These are phyloP conservation scores for Penicillium nucicola DNA, from an alignment of 495 filamentous ascomycete genomes.

Conservation along the genomic window DNA sequence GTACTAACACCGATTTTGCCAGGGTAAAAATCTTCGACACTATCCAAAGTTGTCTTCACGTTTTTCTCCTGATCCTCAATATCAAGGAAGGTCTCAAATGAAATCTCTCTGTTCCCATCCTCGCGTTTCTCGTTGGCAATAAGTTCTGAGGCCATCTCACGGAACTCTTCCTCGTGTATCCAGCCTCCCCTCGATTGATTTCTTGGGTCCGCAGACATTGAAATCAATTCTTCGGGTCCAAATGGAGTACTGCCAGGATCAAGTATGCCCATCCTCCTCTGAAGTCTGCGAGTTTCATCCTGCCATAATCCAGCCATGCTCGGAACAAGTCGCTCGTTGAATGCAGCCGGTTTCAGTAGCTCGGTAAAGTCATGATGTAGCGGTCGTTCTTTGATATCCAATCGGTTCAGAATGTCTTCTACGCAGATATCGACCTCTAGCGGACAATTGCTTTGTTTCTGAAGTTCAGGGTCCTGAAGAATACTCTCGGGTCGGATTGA, in stretches of 20 bases:
- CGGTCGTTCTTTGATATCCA: slow-evolving; percentile 63
- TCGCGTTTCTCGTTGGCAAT: slow-evolving; percentile 58
- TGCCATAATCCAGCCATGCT: slow-evolving; percentile 94
- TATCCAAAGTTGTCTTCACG: slow-evolving; percentile 74
- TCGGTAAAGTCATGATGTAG: slow-evolving; percentile 91
- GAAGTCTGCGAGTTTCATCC: slow-evolving; percentile 81
- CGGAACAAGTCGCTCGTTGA: slow-evolving; percentile 77
- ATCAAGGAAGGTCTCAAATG: slow-evolving; percentile 63
- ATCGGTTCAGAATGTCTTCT: slow-evolving; percentile 83
- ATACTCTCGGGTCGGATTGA: slow-evolving; percentile 55
- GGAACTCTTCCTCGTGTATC: slow-evolving; percentile 89
- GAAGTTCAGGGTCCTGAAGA: slow-evolving; percentile 58
- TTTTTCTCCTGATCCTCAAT: slow-evolving; percentile 47
- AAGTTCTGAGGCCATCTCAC: slow-evolving; percentile 56
- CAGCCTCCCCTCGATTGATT: slow-evolving; percentile 67
- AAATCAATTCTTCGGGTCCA: slow-evolving; percentile 71
- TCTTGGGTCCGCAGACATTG: slow-evolving; percentile 80
- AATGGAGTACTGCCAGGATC: slow-evolving; percentile 70
- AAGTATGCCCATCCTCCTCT: slow-evolving; percentile 58
- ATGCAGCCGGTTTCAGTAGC: slow-evolving; percentile 55
- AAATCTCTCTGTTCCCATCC: slow-evolving; percentile 41
- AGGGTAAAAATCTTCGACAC: slow-evolving; percentile 81
- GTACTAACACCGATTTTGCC: slow-evolving; percentile 49
- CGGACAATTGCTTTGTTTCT: slow-evolving; percentile 79
- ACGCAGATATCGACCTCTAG: slow-evolving; percentile 87